Base-by-base conservation (phyloP, 164 flowering plant species). In the Nymphaea colorata region DNA sequence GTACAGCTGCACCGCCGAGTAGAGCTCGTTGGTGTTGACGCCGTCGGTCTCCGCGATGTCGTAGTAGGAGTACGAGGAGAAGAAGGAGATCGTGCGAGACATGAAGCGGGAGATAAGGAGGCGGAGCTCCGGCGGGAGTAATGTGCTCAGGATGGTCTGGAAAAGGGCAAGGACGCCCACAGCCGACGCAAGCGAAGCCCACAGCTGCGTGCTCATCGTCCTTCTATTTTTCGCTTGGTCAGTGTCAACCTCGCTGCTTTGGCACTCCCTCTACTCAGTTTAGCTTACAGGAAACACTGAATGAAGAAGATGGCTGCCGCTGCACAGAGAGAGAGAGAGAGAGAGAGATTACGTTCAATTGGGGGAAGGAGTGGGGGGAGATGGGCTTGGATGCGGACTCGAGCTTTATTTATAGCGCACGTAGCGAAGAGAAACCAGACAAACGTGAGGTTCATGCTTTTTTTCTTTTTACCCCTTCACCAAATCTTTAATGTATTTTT, bases 41-140 rank as follows among this genome's bases (percentile, higher is more conserved):
- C 98, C 96, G 72, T 93, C 96, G 69, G 88, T 84, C 68, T 93
- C 96, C 1, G 93, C 87, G 73, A 92, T 87, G 81, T 92, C 98
- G 75, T 82, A 88, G 85, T 88, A 88, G 80, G 83, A 82, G 77
- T 92, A 84, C 70, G 86, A 67, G 44, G 94, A 89, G 84, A 80
- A 82, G 61, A 78, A 76, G 76, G 72, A 63, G 78, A 80, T 81
- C 76, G 83, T 5, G 42, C 84, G 81, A 74, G 76, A 67, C 77
- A 81, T 68, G 81, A 88, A 66, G 44, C 84, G 85, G 66, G 79
- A 36, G 64, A 71, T 8, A 18, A 85, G 82, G 73, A 76, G 81
- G 1, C 92, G 94, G 44, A 92, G 79, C 68, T 87, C 87, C 36
- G 96, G 94, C 2, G 98, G 96, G 79, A 91, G 78, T 2, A 91